Conservation (phyloP, 106 monocot species). For the Iris macrosiphon region DNA sequence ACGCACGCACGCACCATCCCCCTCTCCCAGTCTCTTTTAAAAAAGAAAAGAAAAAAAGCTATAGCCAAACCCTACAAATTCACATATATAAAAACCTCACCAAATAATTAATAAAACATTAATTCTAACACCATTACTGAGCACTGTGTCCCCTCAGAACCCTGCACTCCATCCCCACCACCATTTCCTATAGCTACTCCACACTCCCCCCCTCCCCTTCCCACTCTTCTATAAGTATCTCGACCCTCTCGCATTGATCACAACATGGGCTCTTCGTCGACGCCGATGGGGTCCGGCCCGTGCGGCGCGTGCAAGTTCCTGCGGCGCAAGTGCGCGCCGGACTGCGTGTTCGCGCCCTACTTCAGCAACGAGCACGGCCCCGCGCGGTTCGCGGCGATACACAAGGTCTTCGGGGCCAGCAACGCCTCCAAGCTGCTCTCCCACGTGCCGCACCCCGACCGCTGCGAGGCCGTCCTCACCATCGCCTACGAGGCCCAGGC, state of each 20-base stretch:
- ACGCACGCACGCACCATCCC: neutral
- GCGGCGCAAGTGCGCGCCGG: conserved; percentile 47
- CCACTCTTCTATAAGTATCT: neutral
- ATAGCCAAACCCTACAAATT: too few relatives aligned
- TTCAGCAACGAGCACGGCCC: conserved; percentile 48
- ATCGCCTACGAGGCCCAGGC: conserved; percentile 73
- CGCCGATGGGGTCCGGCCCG: conserved; percentile 27
- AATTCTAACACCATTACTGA: neutral
- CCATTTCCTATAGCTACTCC: neutral
- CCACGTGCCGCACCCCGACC: conserved; percentile 31
- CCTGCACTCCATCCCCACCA: neutral
- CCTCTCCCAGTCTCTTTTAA: neutral
- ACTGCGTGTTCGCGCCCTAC: conserved; percentile 60
- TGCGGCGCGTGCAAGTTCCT: conserved; percentile 88
- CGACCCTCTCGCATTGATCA: neutral
- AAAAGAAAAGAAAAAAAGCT: neutral
- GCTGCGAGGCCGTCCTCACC: conserved; percentile 50
- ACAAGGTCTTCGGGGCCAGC: conserved; percentile 75
- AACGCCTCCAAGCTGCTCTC: conserved; percentile 57
- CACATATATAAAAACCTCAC: neutral
- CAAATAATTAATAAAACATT: neutral
- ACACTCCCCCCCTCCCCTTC: neutral
- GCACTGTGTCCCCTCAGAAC: conserved; percentile 6
- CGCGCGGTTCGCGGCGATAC: conserved; percentile 49
- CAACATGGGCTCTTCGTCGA: neutral